phyloP scores from a whole-genome alignment of 306 rosid genomes.

The Rosa chinensis region DNA sequence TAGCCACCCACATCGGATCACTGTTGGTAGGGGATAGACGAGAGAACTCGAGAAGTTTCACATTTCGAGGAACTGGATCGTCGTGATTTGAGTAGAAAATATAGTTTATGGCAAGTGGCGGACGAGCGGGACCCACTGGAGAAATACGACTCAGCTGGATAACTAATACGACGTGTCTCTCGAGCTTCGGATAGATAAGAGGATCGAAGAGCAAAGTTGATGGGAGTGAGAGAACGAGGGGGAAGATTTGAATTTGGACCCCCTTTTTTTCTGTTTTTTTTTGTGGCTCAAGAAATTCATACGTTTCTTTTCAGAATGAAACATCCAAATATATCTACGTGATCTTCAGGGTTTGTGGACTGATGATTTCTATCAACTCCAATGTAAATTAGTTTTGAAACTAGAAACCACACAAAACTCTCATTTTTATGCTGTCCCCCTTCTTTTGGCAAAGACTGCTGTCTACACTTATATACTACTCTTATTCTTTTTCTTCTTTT shows the following conservation, averaged over 20 bases:
- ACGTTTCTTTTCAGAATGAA: too few species aligned
- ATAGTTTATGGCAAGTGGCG: background rate
- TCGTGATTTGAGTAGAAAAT: background rate
- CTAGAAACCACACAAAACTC: too few species aligned
- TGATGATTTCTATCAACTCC: background rate
- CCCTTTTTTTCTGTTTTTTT: background rate
- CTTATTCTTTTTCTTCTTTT: too few species aligned
- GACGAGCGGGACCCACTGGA: background rate
- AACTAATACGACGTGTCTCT: background rate
- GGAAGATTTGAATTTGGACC: background rate
- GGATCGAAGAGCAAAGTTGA: too few species aligned
- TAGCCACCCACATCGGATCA: conserved; percentile 35
- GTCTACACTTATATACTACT: too few species aligned
- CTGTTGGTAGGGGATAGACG: background rate
- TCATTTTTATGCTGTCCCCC: too few species aligned
- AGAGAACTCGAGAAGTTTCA: background rate
- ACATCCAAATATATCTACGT: background rate
- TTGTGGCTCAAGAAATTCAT: background rate
- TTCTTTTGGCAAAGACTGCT: too few species aligned
- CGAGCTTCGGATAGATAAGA: background rate
- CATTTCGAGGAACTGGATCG: background rate
- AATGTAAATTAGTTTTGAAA: too few species aligned
- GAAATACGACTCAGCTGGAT: background rate
- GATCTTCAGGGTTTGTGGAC: background rate
- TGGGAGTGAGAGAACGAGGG: background rate